Evolutionary conservation across 495 filamentous ascomycete genomes (phyloP).

Genomic region (Penicillium canescens): DNA sequence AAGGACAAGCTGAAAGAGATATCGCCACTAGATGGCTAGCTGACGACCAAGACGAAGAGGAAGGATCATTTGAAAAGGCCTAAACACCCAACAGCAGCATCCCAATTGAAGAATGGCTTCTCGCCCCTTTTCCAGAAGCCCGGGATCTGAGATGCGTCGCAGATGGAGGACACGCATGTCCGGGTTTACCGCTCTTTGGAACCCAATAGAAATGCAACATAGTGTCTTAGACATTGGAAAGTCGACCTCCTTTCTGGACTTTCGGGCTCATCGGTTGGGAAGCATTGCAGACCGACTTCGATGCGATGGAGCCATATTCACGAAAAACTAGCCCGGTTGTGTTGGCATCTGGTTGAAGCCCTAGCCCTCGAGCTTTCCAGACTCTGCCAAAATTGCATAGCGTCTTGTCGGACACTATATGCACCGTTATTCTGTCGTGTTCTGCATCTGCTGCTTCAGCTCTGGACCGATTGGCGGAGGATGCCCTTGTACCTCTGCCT

Average conservation of each 20-base stretch:
- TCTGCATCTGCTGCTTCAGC: neutral
- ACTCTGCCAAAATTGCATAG: constrained; percentile 3
- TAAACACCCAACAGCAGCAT: constrained; percentile 15
- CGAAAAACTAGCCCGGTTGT: constrained; percentile 4
- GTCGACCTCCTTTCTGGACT: constrained; percentile 8
- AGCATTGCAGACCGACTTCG: constrained; percentile 5
- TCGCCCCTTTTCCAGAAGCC: constrained; percentile 22
- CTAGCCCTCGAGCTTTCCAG: constrained; percentile 2
- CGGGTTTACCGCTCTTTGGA: constrained; percentile 25
- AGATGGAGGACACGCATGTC: constrained; percentile 10
- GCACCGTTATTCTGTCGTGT: constrained; percentile 15
- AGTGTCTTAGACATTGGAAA: constrained; percentile 29
- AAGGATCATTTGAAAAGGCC: constrained; percentile 1
- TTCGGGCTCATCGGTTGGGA: constrained; percentile 17
- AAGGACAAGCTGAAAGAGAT: neutral
- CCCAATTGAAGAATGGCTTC: constrained; percentile 18
- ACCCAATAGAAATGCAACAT: neutral
- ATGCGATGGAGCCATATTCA: constrained; percentile 1
- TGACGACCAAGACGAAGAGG: neutral
- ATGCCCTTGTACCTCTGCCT: constrained; percentile 6
- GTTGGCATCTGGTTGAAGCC: neutral
- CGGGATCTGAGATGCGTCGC: constrained; percentile 4
- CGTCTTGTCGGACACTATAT: constrained; percentile 2
- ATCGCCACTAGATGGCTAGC: neutral
- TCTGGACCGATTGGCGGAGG: constrained; percentile 3